These are phyloP conservation scores for Hura crepitans DNA, from an alignment of 441 rosid species.

Conservation along the genomic window DNA sequence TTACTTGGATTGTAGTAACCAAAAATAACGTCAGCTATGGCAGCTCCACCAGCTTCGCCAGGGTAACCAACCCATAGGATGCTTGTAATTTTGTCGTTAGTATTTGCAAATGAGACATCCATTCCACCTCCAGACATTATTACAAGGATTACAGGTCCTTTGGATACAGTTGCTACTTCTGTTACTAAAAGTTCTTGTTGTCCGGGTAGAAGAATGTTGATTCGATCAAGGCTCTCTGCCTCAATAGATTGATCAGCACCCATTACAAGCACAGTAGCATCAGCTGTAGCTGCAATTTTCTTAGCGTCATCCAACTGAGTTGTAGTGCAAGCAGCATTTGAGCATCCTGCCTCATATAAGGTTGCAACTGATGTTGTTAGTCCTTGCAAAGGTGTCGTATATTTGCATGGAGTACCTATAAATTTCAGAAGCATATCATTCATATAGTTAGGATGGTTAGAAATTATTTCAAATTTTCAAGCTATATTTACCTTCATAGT, in stretches of 20 bases:
- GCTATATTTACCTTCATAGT: conserved; percentile 53
- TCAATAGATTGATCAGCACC: conserved; percentile 75
- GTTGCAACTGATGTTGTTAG: conserved; percentile 53
- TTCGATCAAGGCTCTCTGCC: conserved; percentile 51
- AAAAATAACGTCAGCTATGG: conserved; percentile 70
- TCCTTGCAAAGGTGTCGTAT: conserved; percentile 74
- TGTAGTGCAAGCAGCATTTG: conserved; percentile 47
- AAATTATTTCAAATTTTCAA: neutral
- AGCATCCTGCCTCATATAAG: conserved; percentile 54
- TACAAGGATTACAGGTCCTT: conserved; percentile 74
- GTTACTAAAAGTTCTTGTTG: conserved; percentile 58
- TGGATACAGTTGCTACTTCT: conserved; percentile 60
- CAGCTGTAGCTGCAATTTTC: conserved; percentile 49
- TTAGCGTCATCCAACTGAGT: conserved; percentile 52
- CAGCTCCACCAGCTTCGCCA: conserved; percentile 88
- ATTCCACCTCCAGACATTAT: conserved; percentile 90
- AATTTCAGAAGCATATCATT: conserved; percentile 3
- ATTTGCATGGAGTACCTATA: conserved; percentile 71
- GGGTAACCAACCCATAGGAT: conserved; percentile 92
- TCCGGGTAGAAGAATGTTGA: conserved; percentile 61
- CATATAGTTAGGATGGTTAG: neutral
- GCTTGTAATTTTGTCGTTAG: conserved; percentile 47
- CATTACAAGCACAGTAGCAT: conserved; percentile 66
- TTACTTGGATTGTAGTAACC: conserved; percentile 76
- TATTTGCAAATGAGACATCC: conserved; percentile 64